Conservation (phyloP, 1,284 basidiomycete genomes). For the Puccinia triticina region DNA sequence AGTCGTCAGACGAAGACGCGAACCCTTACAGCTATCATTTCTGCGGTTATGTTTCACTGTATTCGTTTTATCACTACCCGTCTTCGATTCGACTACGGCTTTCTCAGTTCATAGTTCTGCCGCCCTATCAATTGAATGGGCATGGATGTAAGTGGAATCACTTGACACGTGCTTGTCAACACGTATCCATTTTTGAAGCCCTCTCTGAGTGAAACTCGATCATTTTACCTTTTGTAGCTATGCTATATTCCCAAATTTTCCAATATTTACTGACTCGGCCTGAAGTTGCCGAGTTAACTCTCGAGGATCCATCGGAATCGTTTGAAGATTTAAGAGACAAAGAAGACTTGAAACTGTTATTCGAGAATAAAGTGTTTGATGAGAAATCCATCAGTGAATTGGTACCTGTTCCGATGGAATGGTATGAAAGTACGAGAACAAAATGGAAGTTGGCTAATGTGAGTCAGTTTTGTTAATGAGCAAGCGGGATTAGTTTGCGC, state of each 20-base stretch:
- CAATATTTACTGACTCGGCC: constrained; percentile 71
- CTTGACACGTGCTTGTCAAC: neutral
- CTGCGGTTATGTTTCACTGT: constrained; percentile 84
- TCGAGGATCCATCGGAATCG: constrained; percentile 95
- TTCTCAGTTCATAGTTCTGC: constrained; percentile 90
- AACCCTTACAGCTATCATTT: constrained; percentile 74
- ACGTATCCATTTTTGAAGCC: neutral
- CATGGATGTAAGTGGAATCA: constrained; percentile 75
- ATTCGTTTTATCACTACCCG: constrained; percentile 90
- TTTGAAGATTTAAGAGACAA: constrained; percentile 93
- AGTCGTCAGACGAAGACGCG: constrained; percentile 63
- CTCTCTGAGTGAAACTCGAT: constrained; percentile 24
- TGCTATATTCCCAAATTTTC: constrained; percentile 85
- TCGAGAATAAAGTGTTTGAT: constrained; percentile 68
- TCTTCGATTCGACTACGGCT: constrained; percentile 80
- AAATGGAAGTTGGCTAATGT: constrained; percentile 88
- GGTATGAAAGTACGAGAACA: constrained; percentile 77
- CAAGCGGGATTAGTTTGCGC: constrained; percentile 6
- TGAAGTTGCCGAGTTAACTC: constrained; percentile 82
- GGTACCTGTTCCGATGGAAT: constrained; percentile 74
- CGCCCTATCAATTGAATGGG: constrained; percentile 84
- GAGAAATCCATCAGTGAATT: constrained; percentile 66
- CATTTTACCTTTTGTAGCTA: constrained; percentile 65
- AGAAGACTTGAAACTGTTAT: constrained; percentile 82
- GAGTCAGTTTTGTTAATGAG: constrained; percentile 57